Conservation (phyloP, 352 stramenopile species). For the Phytophthora syringae region DNA sequence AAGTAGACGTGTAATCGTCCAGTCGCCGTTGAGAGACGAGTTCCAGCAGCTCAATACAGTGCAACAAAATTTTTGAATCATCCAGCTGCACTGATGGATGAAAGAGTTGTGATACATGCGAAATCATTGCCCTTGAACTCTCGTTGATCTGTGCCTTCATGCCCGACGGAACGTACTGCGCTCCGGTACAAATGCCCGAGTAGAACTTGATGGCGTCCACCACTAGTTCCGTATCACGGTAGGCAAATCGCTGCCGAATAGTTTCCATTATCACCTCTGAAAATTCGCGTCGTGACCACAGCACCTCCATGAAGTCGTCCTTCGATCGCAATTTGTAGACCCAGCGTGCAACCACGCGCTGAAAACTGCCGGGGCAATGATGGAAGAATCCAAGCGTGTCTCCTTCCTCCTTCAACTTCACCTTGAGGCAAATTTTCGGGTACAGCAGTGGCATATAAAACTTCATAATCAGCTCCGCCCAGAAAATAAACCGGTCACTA, state of each 20-base stretch:
- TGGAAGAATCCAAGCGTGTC: slow-evolving; percentile 88
- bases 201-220: slow-evolving; percentile 91
- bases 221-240: slow-evolving; percentile 84
- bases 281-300: slow-evolving; percentile 83
- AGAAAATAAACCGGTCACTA: slow-evolving; percentile 86
- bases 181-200: slow-evolving; percentile 75
- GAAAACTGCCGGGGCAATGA: slow-evolving; percentile 87
- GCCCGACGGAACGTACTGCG: slow-evolving; percentile 74
- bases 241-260: slow-evolving; percentile 85
- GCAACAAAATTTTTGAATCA: slow-evolving; percentile 82
- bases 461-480: slow-evolving; percentile 88
- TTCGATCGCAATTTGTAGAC: slow-evolving; percentile 87
- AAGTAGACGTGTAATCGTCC: slow-evolving; percentile 87
- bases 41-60: slow-evolving; percentile 88
- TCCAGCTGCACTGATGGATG: slow-evolving; percentile 86
- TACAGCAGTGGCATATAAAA: slow-evolving; percentile 92
- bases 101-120: slow-evolving; percentile 88
- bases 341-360: slow-evolving; percentile 86
- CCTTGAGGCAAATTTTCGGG: slow-evolving; percentile 86
- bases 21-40: slow-evolving; percentile 82
- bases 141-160: slow-evolving; percentile 89
- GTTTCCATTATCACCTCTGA: slow-evolving; percentile 90
- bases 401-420: slow-evolving; percentile 84
- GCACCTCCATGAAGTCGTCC: slow-evolving; percentile 82
- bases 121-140: slow-evolving; percentile 85